Evolutionary conservation across 129 eudicot species (phyloP).

Genomic region (Lactuca sativa): DNA sequence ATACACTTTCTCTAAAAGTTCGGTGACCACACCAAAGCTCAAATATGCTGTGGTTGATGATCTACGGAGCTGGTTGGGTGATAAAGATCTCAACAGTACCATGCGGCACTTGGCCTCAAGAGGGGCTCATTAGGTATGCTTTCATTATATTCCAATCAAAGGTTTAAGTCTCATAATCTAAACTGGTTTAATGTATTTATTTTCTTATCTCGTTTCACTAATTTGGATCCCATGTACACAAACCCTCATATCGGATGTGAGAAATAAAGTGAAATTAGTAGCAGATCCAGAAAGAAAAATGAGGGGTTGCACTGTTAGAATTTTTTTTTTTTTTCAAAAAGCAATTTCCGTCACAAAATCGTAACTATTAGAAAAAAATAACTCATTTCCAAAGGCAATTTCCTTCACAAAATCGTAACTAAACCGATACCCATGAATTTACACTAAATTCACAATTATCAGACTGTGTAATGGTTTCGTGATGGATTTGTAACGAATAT

Average conservation of each 20-base stretch:
- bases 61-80: slow-evolving; percentile 19
- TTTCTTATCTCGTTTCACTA: background rate
- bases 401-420: too few species aligned
- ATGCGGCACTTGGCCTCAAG: slow-evolving; percentile 5
- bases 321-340: too few species aligned
- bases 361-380: too few species aligned
- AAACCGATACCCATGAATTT: too few species aligned
- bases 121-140: slow-evolving; percentile 16
- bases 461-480: too few species aligned
- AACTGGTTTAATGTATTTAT: background rate
- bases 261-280: background rate
- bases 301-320: too few species aligned
- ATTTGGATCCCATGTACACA: background rate
- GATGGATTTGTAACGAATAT: too few species aligned
- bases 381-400: too few species aligned
- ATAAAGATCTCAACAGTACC: slow-evolving; percentile 25
- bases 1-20: slow-evolving; percentile 32
- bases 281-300: too few species aligned
- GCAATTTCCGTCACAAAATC: too few species aligned
- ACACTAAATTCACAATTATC: too few species aligned
- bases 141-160: slow-evolving; percentile 6
- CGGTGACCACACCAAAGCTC: slow-evolving; percentile 30
- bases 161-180: background rate
- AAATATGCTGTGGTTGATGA: slow-evolving; percentile 24
- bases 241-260: background rate